Percentiles rank a stretch among this genome's conserved stretches.
phyloP scores from a whole-genome alignment of 2,329 filamentous ascomycete species.

The Ophiostoma tasmaniense region DNA sequence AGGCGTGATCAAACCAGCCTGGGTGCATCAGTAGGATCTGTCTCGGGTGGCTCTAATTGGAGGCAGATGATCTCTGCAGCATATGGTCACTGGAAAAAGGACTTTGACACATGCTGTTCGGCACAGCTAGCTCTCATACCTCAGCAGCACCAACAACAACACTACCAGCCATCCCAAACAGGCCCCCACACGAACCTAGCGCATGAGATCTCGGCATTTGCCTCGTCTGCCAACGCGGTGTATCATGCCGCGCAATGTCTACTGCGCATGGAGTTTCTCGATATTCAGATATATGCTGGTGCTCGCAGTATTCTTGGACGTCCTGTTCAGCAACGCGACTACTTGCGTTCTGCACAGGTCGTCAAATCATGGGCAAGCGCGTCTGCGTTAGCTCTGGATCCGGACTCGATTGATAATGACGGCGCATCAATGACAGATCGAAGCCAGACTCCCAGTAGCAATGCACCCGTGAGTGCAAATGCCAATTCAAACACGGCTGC shows the following conservation, averaged over 20 bases:
- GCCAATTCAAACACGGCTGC: not conserved
- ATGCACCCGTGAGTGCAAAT: not conserved
- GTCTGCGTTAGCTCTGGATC: not conserved
- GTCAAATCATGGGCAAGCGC: slow-evolving; percentile 17
- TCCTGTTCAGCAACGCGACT: slow-evolving; percentile 18
- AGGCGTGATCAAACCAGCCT: slow-evolving; percentile 20
- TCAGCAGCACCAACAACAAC: not conserved
- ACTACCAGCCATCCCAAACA: not conserved
- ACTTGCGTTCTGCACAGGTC: slow-evolving; percentile 17
- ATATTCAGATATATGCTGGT: slow-evolving; percentile 22
- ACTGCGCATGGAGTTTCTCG: slow-evolving; percentile 18
- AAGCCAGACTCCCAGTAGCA: not conserved
- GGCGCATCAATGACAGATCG: not conserved
- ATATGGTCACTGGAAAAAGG: slow-evolving; percentile 16
- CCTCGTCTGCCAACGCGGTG: slow-evolving; percentile 14
- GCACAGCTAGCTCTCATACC: not conserved
- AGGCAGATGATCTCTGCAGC: slow-evolving; percentile 11
- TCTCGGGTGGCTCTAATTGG: slow-evolving; percentile 9
- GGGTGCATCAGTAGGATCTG: not conserved
- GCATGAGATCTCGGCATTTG: slow-evolving; percentile 11
- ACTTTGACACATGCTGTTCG: slow-evolving; percentile 17
- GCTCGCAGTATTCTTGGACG: slow-evolving; percentile 19
- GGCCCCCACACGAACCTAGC: not conserved
- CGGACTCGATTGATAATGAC: not conserved
- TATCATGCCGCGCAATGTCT: slow-evolving; percentile 18